A percentile compares a stretch with the other conserved stretches of the same genome.
These are phyloP conservation scores for Pichia heedii DNA, from an alignment of 805 yeast genomes.

Conservation along the genomic window DNA sequence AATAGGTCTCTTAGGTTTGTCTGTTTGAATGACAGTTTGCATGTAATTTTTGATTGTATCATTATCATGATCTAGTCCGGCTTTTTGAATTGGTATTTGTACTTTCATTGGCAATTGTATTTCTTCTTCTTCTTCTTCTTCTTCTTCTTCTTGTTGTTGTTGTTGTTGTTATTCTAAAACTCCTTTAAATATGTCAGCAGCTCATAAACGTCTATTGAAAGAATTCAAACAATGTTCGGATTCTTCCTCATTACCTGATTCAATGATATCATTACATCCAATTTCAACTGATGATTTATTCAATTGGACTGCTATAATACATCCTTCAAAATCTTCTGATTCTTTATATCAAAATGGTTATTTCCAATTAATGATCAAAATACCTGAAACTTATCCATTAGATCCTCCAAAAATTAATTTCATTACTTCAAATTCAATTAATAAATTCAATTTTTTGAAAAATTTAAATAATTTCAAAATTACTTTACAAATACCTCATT, in stretches of 20 bases:
- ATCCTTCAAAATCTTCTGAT: slow-evolving; percentile 32
- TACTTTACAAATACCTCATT: slow-evolving; percentile 34
- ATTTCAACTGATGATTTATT: not conserved
- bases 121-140: not conserved
- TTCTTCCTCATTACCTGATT: slow-evolving; percentile 17
- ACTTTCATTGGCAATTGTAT: not conserved
- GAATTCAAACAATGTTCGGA: slow-evolving; percentile 20
- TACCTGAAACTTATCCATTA: slow-evolving; percentile 46
- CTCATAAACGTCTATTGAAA: slow-evolving; percentile 27
- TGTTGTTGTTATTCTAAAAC: not conserved
- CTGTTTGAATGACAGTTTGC: too few relatives aligned
- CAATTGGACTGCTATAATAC: slow-evolving; percentile 43
- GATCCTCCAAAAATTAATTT: slow-evolving; percentile 51
- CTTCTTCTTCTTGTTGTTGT: not conserved
- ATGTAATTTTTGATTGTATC: too few relatives aligned
- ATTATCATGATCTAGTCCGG: too few relatives aligned
- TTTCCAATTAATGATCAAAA: slow-evolving; percentile 40
- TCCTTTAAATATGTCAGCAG: not conserved
- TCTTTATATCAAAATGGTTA: slow-evolving; percentile 44
- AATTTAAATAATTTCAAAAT: not conserved
- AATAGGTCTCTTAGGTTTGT: not conserved
- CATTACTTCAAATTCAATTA: slow-evolving; percentile 1
- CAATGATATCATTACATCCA: slow-evolving; percentile 1
- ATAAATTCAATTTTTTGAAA: not conserved
- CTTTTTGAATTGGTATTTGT: too few relatives aligned